These are phyloP conservation scores for Dothideomycetidae sp. DNA, from an alignment of 2,329 filamentous ascomycete species.

Conservation along the genomic window DNA sequence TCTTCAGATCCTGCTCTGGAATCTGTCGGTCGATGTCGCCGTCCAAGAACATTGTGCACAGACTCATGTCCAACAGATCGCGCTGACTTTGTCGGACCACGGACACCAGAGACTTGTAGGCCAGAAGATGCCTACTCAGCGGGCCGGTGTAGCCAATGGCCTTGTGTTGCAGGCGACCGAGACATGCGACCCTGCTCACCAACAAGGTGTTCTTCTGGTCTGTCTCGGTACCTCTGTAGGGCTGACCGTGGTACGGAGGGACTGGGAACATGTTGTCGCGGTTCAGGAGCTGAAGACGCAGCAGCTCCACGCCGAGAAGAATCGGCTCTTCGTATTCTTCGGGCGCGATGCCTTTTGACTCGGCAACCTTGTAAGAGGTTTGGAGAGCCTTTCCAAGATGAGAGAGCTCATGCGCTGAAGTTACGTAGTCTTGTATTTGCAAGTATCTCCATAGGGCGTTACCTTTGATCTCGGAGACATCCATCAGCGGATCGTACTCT, in stretches of 20 bases:
- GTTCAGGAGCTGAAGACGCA: slow-evolving; percentile 66
- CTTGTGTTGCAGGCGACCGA: slow-evolving; percentile 70
- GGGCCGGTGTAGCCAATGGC: slow-evolving; percentile 87
- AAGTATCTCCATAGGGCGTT: slow-evolving; percentile 81
- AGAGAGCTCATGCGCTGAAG: slow-evolving; percentile 65
- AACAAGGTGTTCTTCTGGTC: slow-evolving; percentile 68
- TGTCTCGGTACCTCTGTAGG: slow-evolving; percentile 44
- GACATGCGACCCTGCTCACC: slow-evolving; percentile 71
- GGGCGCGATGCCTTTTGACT: slow-evolving; percentile 7
- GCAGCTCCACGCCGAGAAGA: slow-evolving; percentile 72
- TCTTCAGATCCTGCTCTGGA: slow-evolving; percentile 36
- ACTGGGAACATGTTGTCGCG: slow-evolving; percentile 46
- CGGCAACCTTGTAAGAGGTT: slow-evolving; percentile 29
- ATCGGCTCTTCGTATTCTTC: slow-evolving; percentile 57
- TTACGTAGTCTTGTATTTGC: slow-evolving; percentile 73
- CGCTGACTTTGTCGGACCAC: slow-evolving; percentile 66
- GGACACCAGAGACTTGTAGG: slow-evolving; percentile 70
- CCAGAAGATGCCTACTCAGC: slow-evolving; percentile 75
- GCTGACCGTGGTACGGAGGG: slow-evolving; percentile 40
- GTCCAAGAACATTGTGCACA: slow-evolving; percentile 66
- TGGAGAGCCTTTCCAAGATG: slow-evolving; percentile 70
- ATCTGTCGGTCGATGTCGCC: slow-evolving; percentile 58
- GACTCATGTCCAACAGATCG: slow-evolving; percentile 70
- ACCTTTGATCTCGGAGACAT: slow-evolving; percentile 57
- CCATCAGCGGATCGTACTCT: slow-evolving; percentile 32